A percentile compares a stretch with the other conserved stretches of the same genome.
phyloP scores from a whole-genome alignment of 1,139 yeast genomes.

The Arxiozyma slooffiae region DNA sequence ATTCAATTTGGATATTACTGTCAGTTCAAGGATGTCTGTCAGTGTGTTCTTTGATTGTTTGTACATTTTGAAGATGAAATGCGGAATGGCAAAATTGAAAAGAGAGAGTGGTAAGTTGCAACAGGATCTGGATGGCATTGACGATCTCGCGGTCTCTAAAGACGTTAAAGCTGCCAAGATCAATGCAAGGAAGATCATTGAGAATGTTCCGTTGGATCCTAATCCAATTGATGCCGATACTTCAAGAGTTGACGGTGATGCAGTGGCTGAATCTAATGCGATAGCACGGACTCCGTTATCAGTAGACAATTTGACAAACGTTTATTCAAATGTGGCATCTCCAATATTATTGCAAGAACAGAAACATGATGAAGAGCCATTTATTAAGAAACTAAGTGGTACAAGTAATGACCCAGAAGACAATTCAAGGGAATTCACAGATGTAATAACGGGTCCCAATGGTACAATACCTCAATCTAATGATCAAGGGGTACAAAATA shows the following conservation, averaged over 20 bases:
- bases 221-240: constrained; percentile 46
- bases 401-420: not conserved
- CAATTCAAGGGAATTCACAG: not conserved
- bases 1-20: constrained; percentile 41
- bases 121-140: constrained; percentile 17
- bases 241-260: too few species aligned
- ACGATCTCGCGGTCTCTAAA: not conserved
- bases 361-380: not conserved
- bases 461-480: constrained; percentile 1
- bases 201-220: constrained; percentile 74
- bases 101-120: constrained; percentile 16
- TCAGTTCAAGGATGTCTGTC: constrained; percentile 80
- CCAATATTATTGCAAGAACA: not conserved
- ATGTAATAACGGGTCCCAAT: not conserved
- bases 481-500: not conserved
- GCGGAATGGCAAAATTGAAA: constrained; percentile 63
- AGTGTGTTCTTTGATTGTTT: constrained; percentile 86
- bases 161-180: constrained; percentile 48
- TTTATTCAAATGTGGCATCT: not conserved
- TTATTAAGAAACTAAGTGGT: not conserved
- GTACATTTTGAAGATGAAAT: constrained; percentile 72
- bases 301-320: not conserved
- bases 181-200: constrained; percentile 61
- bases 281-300: constrained; percentile 1
- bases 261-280: not conserved